Conservation (phyloP, 2,329 filamentous ascomycete genomes). For the Monosporascus ibericus region DNA sequence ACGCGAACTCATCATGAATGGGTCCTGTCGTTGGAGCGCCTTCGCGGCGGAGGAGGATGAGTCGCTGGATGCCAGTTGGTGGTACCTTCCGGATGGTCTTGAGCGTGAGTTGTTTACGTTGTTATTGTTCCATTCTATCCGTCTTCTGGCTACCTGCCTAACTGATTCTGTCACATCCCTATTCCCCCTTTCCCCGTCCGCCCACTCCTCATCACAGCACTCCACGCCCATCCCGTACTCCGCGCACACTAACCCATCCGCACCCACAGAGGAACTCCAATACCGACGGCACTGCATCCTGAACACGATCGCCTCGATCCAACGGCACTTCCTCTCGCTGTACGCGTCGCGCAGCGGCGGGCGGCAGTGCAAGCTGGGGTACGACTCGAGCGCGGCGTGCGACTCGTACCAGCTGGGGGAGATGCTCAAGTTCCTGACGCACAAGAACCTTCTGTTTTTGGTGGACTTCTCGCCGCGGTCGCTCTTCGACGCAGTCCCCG, state of each 20-base stretch:
- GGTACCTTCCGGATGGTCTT: slow-evolving; percentile 62
- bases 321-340: slow-evolving; percentile 58
- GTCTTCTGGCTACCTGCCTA: not conserved
- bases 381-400: slow-evolving; percentile 65
- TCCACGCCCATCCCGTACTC: not conserved
- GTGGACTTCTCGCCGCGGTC: slow-evolving; percentile 48
- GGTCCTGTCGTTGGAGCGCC: slow-evolving; percentile 53
- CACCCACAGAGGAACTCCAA: slow-evolving; percentile 53
- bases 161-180: not conserved
- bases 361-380: slow-evolving; percentile 65
- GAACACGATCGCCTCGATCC: slow-evolving; percentile 63
- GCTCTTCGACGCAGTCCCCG: slow-evolving; percentile 33
- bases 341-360: slow-evolving; percentile 58
- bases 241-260: not conserved
- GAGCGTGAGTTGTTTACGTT: slow-evolving; percentile 44
- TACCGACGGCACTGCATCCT: slow-evolving; percentile 61
- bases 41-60: slow-evolving; percentile 27
- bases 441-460: slow-evolving; percentile 55
- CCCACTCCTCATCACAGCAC: too few species aligned
- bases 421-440: slow-evolving; percentile 64
- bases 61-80: slow-evolving; percentile 50
- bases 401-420: slow-evolving; percentile 76
- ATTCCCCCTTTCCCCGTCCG: not conserved
- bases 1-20: slow-evolving; percentile 59
- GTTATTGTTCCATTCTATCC: not conserved